Percentiles rank a stretch among this genome's conserved stretches.
These are phyloP conservation scores for Penicillium sumatraense DNA, from an alignment of 2,329 filamentous ascomycete genomes.

Conservation along the genomic window DNA sequence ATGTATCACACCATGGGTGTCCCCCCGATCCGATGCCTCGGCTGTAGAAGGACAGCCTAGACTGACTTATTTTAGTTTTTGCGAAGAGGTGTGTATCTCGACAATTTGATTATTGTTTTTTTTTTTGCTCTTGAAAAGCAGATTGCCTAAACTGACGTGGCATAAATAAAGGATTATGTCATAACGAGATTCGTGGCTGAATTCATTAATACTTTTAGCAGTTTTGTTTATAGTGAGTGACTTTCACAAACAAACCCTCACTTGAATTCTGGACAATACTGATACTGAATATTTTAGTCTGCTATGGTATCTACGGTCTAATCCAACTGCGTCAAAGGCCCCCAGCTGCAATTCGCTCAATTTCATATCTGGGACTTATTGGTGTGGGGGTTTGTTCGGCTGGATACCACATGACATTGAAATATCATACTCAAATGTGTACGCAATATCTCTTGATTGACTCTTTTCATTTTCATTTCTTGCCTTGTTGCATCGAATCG, in stretches of 20 bases:
- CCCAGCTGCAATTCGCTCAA: conserved; percentile 31
- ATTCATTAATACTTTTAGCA: conserved; percentile 53
- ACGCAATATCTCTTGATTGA: conserved; percentile 6
- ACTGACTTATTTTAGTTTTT: conserved; percentile 26
- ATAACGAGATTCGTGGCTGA: conserved; percentile 51
- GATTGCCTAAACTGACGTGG: not conserved
- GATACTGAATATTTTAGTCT: conserved; percentile 29
- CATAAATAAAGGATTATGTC: conserved; percentile 43
- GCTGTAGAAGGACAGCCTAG: not conserved
- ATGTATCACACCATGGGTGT: too few relatives aligned
- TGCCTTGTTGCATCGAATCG: too few relatives aligned
- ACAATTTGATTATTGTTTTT: not conserved
- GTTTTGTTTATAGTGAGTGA: conserved; percentile 40
- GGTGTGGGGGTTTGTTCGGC: conserved; percentile 35
- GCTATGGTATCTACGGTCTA: conserved; percentile 48
- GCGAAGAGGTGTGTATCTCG: conserved; percentile 31
- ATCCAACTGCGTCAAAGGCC: conserved; percentile 24
- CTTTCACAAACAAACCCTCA: not conserved
- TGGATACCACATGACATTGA: conserved; percentile 37
- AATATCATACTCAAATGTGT: conserved; percentile 41
- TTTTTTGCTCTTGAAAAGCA: not conserved
- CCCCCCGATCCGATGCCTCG: not conserved
- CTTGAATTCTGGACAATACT: not conserved
- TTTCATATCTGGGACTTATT: conserved; percentile 47
- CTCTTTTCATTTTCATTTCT: too few relatives aligned